Evolutionary conservation across 2,329 filamentous ascomycete species (phyloP).

Genomic region (Neurospora sp.): DNA sequence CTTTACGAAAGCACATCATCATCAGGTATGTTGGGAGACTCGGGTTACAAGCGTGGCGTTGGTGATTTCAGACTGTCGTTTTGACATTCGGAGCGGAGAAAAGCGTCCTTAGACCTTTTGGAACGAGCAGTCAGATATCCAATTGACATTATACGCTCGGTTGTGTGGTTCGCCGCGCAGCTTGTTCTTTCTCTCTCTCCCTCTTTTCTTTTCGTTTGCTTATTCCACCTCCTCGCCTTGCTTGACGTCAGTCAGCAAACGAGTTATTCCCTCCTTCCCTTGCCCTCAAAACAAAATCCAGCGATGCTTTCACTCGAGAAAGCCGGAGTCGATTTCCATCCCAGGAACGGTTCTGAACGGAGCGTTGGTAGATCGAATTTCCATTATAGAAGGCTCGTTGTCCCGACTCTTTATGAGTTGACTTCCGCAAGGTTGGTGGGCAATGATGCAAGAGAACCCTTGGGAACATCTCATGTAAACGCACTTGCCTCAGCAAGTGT

Average conservation of each 20-base stretch:
- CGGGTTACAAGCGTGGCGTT: slow-evolving; percentile 18
- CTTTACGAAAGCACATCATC: slow-evolving; percentile 3
- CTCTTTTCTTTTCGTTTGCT: neutral
- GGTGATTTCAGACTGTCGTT: slow-evolving; percentile 8
- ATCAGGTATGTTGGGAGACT: slow-evolving; percentile 12
- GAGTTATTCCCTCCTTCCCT: neutral
- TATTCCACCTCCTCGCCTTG: neutral
- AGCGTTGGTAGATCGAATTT: slow-evolving; percentile 60
- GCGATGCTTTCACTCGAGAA: slow-evolving; percentile 63
- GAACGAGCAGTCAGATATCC: slow-evolving; percentile 17
- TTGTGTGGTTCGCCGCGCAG: slow-evolving; percentile 6
- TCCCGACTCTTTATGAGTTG: slow-evolving; percentile 19
- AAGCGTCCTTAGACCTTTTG: slow-evolving; percentile 12
- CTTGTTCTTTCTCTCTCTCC: neutral
- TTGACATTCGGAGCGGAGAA: slow-evolving; percentile 5
- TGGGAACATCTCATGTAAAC: slow-evolving; percentile 21
- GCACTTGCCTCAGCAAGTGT: neutral
- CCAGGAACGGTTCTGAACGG: slow-evolving; percentile 68
- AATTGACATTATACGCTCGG: slow-evolving; percentile 15
- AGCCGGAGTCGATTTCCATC: slow-evolving; percentile 59
- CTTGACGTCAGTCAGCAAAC: neutral
- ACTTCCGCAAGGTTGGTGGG: slow-evolving; percentile 25
- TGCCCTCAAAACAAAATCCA: slow-evolving; percentile 33
- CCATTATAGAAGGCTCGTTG: slow-evolving; percentile 29
- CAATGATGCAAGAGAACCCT: slow-evolving; percentile 32